Evolutionary conservation across 345 rosid species (phyloP).

Genomic region (Aquilaria sinensis): DNA sequence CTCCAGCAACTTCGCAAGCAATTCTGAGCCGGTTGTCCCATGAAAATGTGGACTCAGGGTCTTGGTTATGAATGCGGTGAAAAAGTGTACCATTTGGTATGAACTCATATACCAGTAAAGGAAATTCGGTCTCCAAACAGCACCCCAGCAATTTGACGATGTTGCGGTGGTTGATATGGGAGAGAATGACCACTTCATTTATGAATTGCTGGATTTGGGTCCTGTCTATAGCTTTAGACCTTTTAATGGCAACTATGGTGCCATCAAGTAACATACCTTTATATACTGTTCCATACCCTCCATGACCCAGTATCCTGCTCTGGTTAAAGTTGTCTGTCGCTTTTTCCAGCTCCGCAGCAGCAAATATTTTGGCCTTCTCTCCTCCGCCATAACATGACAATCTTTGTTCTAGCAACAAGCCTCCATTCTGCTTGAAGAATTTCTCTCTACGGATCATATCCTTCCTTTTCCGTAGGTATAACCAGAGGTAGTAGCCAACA

Average conservation of each 20-base stretch:
- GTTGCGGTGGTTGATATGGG: slow-evolving; percentile 26
- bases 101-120: slow-evolving; percentile 18
- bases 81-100: slow-evolving; percentile 24
- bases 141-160: slow-evolving; percentile 21
- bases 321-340: slow-evolving; percentile 24
- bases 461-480: slow-evolving; percentile 7
- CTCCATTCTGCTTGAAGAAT: slow-evolving; percentile 20
- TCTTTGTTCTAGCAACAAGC: slow-evolving; percentile 15
- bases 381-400: slow-evolving; percentile 7
- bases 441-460: slow-evolving; percentile 8
- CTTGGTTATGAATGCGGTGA: slow-evolving; percentile 10
- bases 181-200: slow-evolving; percentile 22
- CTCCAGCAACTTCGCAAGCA: slow-evolving; percentile 28
- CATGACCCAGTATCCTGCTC: slow-evolving; percentile 20
- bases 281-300: slow-evolving; percentile 24
- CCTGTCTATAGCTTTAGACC: slow-evolving; percentile 12
- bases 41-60: slow-evolving; percentile 4
- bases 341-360: slow-evolving; percentile 13
- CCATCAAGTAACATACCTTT: slow-evolving; percentile 20
- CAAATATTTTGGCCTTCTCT: slow-evolving; percentile 15
- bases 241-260: slow-evolving; percentile 25
- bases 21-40: slow-evolving; percentile 24
- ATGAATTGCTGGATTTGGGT: slow-evolving; percentile 20
- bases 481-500: slow-evolving; percentile 8
- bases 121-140: slow-evolving; percentile 23